Evolutionary conservation across 805 yeast species (phyloP), one percentile per base, ranked within the genome.

Genomic region (Cyberlindnera bimundalis): DNA sequence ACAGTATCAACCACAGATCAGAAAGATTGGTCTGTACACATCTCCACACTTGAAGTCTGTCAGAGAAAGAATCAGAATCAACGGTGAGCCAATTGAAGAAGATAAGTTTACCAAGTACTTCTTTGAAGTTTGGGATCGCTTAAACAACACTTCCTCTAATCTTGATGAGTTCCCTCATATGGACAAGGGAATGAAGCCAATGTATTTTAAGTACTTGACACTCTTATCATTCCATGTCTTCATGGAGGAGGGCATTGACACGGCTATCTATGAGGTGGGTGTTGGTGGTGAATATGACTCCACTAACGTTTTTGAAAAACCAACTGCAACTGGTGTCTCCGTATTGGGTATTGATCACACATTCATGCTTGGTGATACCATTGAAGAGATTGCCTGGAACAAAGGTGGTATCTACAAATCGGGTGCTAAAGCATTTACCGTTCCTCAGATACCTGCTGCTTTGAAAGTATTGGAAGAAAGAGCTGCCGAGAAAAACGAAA

Each of bases 211-310:
- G 58, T 95, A 77, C 62, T 67, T 93, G 59, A 93, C 99, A 0
- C 65, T 95, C 14, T 62, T 93, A 45, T 87, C 97, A 3, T 93
- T 89, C 68, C 96, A 95, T 60, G 84, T 88, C 1, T 95, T 95
- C 53, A 60, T 87, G 65, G 73, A 77, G 40, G 99, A 93, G 63
- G 84, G 85, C 2, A 90, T 93, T n/a, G 85, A 89, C 57, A 77
- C 96, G 26, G 97, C 98, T 11, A 82, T 93, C 28, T 89, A 86
- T 58, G 99, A 93, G 61, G 99, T 95, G 23, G 99, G 99, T 17
- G 96, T 93, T 35, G 99, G 99, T 21, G 99, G 99, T 6, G 95
- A 86, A 58, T 88, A 79, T 56, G 99, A 93, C 62, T 87, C 96
- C n/a, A 93, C 99, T 11, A 93, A 93, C 59, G 75, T 93, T 2